These are phyloP conservation scores for Moricandia moricandioides DNA, from an alignment of 345 rosid genomes.

Conservation along the genomic window DNA sequence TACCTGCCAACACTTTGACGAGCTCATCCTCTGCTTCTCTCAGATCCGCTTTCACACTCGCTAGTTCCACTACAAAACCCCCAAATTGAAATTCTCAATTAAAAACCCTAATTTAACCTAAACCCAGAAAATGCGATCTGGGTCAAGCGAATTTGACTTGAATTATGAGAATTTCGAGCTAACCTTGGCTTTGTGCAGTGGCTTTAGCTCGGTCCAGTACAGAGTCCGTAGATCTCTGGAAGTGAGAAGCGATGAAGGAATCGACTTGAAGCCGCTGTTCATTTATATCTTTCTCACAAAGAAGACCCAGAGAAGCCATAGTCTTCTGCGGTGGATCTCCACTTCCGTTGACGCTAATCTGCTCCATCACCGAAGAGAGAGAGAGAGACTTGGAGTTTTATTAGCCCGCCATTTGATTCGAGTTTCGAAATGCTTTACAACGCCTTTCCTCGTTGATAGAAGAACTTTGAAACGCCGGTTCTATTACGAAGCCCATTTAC, in stretches of 20 bases:
- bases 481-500: no score
- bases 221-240: constrained; percentile 43
- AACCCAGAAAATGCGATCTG: not conserved
- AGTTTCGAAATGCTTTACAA: constrained; percentile 20
- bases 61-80: constrained; percentile 48
- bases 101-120: constrained; percentile 30
- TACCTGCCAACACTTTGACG: constrained; percentile 77
- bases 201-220: constrained; percentile 47
- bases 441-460: no score
- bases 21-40: constrained; percentile 77
- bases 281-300: constrained; percentile 44
- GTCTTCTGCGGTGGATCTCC: constrained; percentile 35
- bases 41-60: constrained; percentile 52
- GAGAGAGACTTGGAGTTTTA: constrained; percentile 10
- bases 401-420: constrained; percentile 27
- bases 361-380: constrained; percentile 1
- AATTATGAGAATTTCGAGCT: not conserved
- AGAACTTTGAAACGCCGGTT: no score
- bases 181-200: constrained; percentile 56
- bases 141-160: not conserved
- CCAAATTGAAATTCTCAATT: not conserved
- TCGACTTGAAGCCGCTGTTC: constrained; percentile 48
- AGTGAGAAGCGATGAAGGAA: constrained; percentile 47
- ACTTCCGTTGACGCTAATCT: constrained; percentile 19
- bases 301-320: constrained; percentile 57